Percentiles rank a stretch among this genome's conserved stretches.
Evolutionary conservation across 1,284 basidiomycete species (phyloP).

Genomic region (Malassezia sympodialis): DNA sequence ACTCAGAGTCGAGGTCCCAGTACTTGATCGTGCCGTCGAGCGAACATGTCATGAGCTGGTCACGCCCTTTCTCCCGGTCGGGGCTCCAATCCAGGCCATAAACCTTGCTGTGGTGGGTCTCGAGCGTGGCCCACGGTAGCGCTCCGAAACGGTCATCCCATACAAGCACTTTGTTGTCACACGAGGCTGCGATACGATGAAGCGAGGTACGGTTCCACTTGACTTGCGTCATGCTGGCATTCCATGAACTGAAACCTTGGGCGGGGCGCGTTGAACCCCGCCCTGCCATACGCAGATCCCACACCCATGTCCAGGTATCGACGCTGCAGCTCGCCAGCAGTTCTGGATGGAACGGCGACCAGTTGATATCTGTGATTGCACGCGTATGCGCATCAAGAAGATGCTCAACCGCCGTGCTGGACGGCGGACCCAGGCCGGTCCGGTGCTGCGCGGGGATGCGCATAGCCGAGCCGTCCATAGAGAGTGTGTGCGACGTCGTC

Average conservation of each 20-base stretch:
- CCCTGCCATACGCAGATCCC: constrained; percentile 38
- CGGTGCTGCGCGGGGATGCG: neutral
- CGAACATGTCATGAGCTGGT: constrained; percentile 43
- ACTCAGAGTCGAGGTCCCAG: constrained; percentile 32
- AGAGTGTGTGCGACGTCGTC: neutral
- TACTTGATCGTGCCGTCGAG: constrained; percentile 46
- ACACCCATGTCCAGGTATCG: constrained; percentile 46
- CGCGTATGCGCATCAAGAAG: constrained; percentile 39
- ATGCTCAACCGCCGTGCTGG: constrained; percentile 23
- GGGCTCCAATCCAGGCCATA: constrained; percentile 47
- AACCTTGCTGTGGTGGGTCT: constrained; percentile 43
- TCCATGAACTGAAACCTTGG: constrained; percentile 44
- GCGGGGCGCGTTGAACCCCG: constrained; percentile 25
- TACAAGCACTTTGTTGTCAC: constrained; percentile 43
- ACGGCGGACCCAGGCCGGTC: neutral
- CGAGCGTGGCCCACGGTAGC: constrained; percentile 29
- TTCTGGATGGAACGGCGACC: constrained; percentile 43
- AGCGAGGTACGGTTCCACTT: constrained; percentile 34
- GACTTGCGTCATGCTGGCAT: constrained; percentile 44
- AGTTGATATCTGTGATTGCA: constrained; percentile 48
- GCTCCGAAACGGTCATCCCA: constrained; percentile 45
- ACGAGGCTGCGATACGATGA: constrained; percentile 31
- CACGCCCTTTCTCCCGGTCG: constrained; percentile 29
- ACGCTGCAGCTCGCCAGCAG: constrained; percentile 43
- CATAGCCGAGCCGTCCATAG: neutral